Percentiles rank a stretch among this genome's conserved stretches.
Evolutionary conservation across 2,329 filamentous ascomycete genomes (phyloP).

Genomic region (Exophiala alcalophila): DNA sequence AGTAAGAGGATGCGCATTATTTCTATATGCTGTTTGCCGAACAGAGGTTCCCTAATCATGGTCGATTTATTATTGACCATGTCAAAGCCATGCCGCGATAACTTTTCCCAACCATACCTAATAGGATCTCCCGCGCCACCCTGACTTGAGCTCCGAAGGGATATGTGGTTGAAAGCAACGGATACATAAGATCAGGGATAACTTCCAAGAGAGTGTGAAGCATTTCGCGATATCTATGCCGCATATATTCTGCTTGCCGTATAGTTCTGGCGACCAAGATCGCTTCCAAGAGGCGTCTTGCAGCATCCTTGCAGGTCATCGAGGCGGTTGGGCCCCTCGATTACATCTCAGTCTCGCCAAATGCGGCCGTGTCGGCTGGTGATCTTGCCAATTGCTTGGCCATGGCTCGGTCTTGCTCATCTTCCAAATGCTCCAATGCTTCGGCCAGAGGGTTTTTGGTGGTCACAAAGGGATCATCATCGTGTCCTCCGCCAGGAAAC

Average conservation of each 20-base stretch:
- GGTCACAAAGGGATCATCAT: constrained; percentile 24
- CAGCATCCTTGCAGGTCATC: not conserved
- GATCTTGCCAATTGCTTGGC: constrained; percentile 2
- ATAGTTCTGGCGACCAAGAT: constrained; percentile 6
- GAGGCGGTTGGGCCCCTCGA: not conserved
- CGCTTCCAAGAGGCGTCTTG: not conserved
- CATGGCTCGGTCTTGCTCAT: constrained; percentile 2
- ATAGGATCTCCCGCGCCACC: constrained; percentile 14
- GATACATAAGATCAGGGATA: constrained; percentile 24
- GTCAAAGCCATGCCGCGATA: constrained; percentile 15
- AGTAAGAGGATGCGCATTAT: too few relatives aligned
- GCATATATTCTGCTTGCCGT: constrained; percentile 16
- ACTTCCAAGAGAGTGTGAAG: constrained; percentile 24
- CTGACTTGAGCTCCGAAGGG: constrained; percentile 16
- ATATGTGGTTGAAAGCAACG: constrained; percentile 14
- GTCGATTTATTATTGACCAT: too few relatives aligned
- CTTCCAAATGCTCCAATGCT: constrained; percentile 22
- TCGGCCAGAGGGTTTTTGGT: constrained; percentile 24
- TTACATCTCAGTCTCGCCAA: constrained; percentile 3
- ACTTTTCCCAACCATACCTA: constrained; percentile 9
- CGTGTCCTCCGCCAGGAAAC: constrained; percentile 10
- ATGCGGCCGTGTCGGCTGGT: not conserved
- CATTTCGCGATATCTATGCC: constrained; percentile 21
- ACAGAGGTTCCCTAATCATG: too few relatives aligned
- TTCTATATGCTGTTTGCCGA: too few relatives aligned